Conservation (phyloP, 257 asterid genomes). For the Gentiana macrophylla region DNA sequence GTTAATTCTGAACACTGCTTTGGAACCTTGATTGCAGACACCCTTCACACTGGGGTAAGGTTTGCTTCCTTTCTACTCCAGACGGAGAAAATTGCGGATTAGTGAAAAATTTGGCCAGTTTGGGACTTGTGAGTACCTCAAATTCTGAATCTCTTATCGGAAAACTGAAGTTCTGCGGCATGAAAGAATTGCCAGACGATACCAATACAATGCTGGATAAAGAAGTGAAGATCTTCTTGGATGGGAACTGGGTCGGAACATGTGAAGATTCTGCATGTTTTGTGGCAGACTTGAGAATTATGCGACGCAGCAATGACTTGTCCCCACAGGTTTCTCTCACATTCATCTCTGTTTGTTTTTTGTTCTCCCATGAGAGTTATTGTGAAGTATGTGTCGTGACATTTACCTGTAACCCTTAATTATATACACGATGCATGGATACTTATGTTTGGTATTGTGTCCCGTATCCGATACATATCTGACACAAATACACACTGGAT, state of each 20-base stretch:
- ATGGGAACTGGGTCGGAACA: constrained; percentile 90
- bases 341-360: constrained; percentile 16
- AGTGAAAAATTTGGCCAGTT: constrained; percentile 80
- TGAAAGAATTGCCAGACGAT: constrained; percentile 56
- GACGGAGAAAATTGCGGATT: constrained; percentile 99
- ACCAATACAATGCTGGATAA: constrained; percentile 30
- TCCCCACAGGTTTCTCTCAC: constrained; percentile 53
- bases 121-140: constrained; percentile 72
- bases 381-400: neutral
- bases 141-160: constrained; percentile 34
- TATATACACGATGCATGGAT: neutral
- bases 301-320: constrained; percentile 59
- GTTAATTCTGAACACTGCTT: too few relatives aligned
- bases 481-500: too few relatives aligned
- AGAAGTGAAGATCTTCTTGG: constrained; percentile 57
- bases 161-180: constrained; percentile 52
- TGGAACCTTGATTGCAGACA: constrained; percentile 36
- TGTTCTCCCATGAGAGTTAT: too few relatives aligned
- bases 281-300: constrained; percentile 52
- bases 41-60: constrained; percentile 96
- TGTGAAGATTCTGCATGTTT: constrained; percentile 64
- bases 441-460: neutral
- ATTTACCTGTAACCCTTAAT: neutral
- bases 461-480: too few relatives aligned
- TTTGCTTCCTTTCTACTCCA: constrained; percentile 88